A percentile compares a stretch with the other conserved stretches of the same genome.
These are phyloP conservation scores for Fusarium nurragi DNA, from an alignment of 2,329 filamentous ascomycete species.

Conservation along the genomic window DNA sequence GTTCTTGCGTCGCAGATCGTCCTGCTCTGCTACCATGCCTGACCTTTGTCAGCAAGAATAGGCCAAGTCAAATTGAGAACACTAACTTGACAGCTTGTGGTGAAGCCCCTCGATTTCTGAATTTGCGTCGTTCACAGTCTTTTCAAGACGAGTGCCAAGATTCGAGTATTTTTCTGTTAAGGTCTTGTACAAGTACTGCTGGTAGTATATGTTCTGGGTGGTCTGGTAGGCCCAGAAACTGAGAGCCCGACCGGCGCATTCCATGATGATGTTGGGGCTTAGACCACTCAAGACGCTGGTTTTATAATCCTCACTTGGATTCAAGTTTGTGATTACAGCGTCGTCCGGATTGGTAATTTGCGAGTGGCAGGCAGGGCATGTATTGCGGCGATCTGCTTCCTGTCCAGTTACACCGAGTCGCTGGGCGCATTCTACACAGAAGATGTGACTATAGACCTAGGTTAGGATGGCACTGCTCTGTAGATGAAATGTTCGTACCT, in stretches of 20 bases:
- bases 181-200: conserved; percentile 77
- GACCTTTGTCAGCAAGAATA: conserved; percentile 14
- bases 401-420: conserved; percentile 66
- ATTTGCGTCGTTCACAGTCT: conserved; percentile 79
- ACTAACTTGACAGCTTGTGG: conserved; percentile 69
- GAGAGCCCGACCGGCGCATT: conserved; percentile 81
- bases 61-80: not conserved
- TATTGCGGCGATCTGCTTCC: conserved; percentile 49
- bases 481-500: conserved; percentile 60
- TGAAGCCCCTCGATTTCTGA: conserved; percentile 73
- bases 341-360: conserved; percentile 77
- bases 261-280: conserved; percentile 83
- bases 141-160: conserved; percentile 74
- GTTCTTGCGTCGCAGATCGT: conserved; percentile 73
- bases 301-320: conserved; percentile 89
- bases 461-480: not conserved
- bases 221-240: conserved; percentile 90
- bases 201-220: conserved; percentile 82
- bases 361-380: conserved; percentile 80
- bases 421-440: conserved; percentile 80
- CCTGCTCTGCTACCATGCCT: conserved; percentile 69
- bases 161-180: conserved; percentile 76
- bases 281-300: conserved; percentile 85
- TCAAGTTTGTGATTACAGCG: conserved; percentile 75
- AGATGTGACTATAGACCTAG: conserved; percentile 73